A percentile compares a stretch with the other conserved stretches of the same genome.
These are phyloP conservation scores for Fraxinus americana DNA, from an alignment of 257 asterid species.

Conservation along the genomic window DNA sequence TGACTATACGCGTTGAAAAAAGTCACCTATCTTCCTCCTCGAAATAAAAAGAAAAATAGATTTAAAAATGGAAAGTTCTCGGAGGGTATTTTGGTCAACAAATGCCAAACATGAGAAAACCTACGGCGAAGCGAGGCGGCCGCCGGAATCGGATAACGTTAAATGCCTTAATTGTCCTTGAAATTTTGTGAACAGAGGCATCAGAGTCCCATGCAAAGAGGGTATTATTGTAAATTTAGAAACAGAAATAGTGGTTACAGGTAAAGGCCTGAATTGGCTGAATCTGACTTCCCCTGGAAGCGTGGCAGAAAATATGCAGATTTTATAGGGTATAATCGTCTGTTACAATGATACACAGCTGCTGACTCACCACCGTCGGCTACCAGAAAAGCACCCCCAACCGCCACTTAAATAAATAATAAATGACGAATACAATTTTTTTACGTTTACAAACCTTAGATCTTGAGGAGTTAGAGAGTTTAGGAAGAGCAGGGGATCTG, in stretches of 20 bases:
- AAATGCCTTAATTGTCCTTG: slow-evolving; percentile 23
- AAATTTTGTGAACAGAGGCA: background rate
- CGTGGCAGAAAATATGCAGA: slow-evolving; percentile 51
- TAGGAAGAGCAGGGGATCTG: slow-evolving; percentile 26
- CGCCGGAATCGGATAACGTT: slow-evolving; percentile 27
- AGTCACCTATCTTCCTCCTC: slow-evolving; percentile 20
- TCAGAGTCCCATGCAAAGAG: slow-evolving; percentile 18
- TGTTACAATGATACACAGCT: slow-evolving; percentile 5
- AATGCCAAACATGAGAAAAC: background rate
- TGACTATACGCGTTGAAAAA: slow-evolving; percentile 50
- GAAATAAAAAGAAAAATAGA: background rate
- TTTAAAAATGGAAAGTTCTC: background rate
- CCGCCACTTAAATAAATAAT: slow-evolving; percentile 19
- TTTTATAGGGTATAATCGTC: slow-evolving; percentile 46
- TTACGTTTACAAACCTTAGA: slow-evolving; percentile 64
- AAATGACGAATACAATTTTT: background rate
- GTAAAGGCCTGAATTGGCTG: slow-evolving; percentile 26
- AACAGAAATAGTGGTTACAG: slow-evolving; percentile 64
- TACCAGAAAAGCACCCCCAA: slow-evolving; percentile 19
- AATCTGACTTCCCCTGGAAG: slow-evolving; percentile 45
- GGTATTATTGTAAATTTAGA: slow-evolving; percentile 39
- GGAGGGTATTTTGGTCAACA: slow-evolving; percentile 27
- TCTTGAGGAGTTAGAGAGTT: slow-evolving; percentile 43
- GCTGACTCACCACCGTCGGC: slow-evolving; percentile 31
- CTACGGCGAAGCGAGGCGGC: slow-evolving; percentile 11